Evolutionary conservation across 2,329 filamentous ascomycete species (phyloP).

Genomic region (Emmonsiellopsis sp.): DNA sequence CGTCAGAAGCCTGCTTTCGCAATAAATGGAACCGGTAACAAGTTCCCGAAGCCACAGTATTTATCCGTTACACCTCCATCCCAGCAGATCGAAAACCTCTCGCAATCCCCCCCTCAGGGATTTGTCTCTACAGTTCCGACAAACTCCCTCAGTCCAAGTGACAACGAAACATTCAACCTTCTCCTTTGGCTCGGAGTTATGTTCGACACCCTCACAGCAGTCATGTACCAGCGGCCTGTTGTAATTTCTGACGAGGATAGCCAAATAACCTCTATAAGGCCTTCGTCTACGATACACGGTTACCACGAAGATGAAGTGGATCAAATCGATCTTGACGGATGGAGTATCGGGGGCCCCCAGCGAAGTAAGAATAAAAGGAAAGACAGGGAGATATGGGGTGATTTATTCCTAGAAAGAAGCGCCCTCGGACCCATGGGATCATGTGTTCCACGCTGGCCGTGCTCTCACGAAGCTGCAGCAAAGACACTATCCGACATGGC

Average conservation of each 20-base stretch:
- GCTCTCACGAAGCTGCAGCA: conserved; percentile 43
- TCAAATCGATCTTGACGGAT: background rate
- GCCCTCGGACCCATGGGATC: background rate
- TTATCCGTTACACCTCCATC: background rate
- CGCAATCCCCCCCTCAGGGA: background rate
- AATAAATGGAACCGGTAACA: background rate
- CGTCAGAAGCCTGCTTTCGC: background rate
- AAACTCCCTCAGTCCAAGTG: conserved; percentile 21
- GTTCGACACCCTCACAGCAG: conserved; percentile 49
- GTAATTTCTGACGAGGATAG: conserved; percentile 40
- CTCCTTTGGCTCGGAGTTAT: conserved; percentile 51
- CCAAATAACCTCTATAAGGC: conserved; percentile 20
- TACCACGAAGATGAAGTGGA: background rate
- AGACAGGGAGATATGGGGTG: conserved; percentile 27
- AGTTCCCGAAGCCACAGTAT: background rate
- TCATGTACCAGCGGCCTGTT: conserved; percentile 40
- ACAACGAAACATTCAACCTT: conserved; percentile 42
- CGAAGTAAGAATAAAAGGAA: conserved; percentile 8
- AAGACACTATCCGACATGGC: conserved; percentile 43
- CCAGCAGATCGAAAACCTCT: background rate
- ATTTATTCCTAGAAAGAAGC: conserved; percentile 23
- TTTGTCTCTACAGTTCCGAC: background rate
- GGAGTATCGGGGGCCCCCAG: background rate
- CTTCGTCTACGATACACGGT: background rate
- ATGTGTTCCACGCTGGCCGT: conserved; percentile 41